These are phyloP conservation scores for Verticillium tricorpus DNA, from an alignment of 2,329 filamentous ascomycete genomes.

Conservation along the genomic window DNA sequence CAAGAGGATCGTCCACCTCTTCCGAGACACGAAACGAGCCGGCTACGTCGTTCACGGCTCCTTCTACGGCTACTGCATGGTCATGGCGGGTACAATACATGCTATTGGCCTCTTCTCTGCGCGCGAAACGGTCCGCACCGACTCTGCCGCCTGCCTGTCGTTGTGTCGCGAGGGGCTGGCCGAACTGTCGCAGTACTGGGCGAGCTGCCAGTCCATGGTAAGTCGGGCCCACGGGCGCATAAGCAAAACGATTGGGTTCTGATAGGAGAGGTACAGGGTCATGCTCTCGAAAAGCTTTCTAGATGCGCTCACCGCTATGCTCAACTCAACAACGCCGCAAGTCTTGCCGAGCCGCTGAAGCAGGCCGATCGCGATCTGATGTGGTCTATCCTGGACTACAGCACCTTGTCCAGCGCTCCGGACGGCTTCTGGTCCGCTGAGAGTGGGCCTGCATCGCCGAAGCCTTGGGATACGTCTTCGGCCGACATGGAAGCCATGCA, in stretches of 20 bases:
- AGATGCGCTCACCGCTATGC: neutral
- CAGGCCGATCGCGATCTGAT: neutral
- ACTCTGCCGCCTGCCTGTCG: neutral
- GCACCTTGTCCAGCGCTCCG: neutral
- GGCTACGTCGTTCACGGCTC: neutral
- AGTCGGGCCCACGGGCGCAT: neutral
- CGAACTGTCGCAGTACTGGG: neutral
- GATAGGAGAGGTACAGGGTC: neutral
- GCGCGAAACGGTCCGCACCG: neutral
- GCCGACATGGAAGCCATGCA: neutral
- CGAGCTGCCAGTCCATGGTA: slow-evolving; percentile 1
- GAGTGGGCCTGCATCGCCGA: neutral
- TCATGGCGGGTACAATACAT: neutral
- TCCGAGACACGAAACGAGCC: neutral
- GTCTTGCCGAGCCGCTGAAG: neutral
- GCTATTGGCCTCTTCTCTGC: neutral
- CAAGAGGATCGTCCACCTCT: neutral
- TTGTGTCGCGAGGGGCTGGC: neutral
- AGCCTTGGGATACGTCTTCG: neutral
- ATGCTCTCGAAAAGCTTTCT: neutral
- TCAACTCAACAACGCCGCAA: neutral
- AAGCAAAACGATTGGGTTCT: neutral
- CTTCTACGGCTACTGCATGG: slow-evolving; percentile 1
- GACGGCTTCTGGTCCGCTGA: neutral
- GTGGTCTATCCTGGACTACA: slow-evolving; percentile 1